Evolutionary conservation across 108 stramenopile genomes (phyloP).

Genomic region (Pseudonitzschia pungens): DNA sequence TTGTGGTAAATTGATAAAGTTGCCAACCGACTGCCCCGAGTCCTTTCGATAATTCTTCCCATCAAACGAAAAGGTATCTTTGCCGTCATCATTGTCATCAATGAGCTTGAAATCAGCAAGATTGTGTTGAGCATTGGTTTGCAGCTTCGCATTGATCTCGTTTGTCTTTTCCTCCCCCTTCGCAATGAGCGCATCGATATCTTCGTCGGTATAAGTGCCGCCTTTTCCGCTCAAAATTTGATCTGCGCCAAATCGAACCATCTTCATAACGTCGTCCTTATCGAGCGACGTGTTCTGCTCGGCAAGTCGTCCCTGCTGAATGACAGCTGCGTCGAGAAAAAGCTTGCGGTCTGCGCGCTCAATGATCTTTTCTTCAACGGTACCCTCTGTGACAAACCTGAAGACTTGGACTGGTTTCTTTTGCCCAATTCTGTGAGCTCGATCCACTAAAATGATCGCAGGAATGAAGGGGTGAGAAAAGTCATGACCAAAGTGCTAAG

Average conservation of each 20-base stretch:
- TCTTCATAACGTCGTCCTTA: slow-evolving; percentile 96
- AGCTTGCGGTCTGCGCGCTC: slow-evolving; percentile 98
- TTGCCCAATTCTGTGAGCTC: slow-evolving; percentile 97
- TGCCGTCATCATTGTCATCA: slow-evolving; percentile 76
- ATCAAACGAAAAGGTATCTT: slow-evolving; percentile 86
- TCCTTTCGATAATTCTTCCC: slow-evolving; percentile 89
- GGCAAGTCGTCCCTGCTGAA: slow-evolving; percentile 95
- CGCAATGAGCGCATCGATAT: slow-evolving; percentile 95
- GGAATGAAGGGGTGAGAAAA: background rate
- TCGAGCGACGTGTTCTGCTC: slow-evolving; percentile 86
- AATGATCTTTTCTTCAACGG: slow-evolving; percentile 98
- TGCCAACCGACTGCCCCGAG: slow-evolving; percentile 57
- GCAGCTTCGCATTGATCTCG: slow-evolving; percentile 84
- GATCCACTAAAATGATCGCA: slow-evolving; percentile 47
- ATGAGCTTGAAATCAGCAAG: slow-evolving; percentile 90
- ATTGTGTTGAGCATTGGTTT: slow-evolving; percentile 95
- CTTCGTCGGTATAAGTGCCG: slow-evolving; percentile 91
- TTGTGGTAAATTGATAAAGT: slow-evolving; percentile 94
- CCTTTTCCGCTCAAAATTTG: slow-evolving; percentile 89
- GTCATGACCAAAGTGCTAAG: background rate
- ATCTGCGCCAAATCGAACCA: slow-evolving; percentile 98
- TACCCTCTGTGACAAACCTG: slow-evolving; percentile 95
- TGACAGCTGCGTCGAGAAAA: slow-evolving; percentile 98
- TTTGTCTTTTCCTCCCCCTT: slow-evolving; percentile 91
- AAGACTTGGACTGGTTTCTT: slow-evolving; percentile 98